Evolutionary conservation across 306 rosid genomes (phyloP), one percentile per base, ranked within the genome.

Genomic region (Biancaea sappan): DNA sequence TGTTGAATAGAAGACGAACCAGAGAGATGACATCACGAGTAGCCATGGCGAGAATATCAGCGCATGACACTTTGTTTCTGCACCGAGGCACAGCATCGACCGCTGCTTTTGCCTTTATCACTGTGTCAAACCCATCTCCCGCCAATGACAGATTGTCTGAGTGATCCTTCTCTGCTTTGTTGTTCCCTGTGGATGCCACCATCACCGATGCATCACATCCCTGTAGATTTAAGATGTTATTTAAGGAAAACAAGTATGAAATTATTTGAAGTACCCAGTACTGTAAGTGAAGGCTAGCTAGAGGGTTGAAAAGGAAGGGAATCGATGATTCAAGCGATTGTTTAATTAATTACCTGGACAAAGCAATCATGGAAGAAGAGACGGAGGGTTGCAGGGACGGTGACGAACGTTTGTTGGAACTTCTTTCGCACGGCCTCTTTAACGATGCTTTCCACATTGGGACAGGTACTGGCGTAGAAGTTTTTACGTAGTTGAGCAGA

Each of bases 321-420:
- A 50, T 8, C 19, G 34, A 0, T 9, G 37, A 25, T 56, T n/a
- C n/a, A n/a, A n/a, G n/a, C n/a, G n/a, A n/a, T n/a, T n/a, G n/a
- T n/a, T n/a, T 5, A 29, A 29, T 13, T 3, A 8, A 34, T 54
- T 84, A 91, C 99, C 83, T 83, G 85, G 22, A 94, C 97, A 29
- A 90, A 81, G 80, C 99, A 94, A 65, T 92, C 99, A 2, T 94
- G 99, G 86, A 94, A 94, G 79, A 90, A 90, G 84, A 94, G 97
- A 41, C 98, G 97, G 38, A 94, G 26, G 25, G 98, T 94, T 0
- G 89, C 94, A 0, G 96, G 99, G 50, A 92, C 87, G 0, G 99
- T 94, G 6, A 90, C 93, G 29, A 90, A 92, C 10, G 99, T 94
- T 52, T 92, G 92, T 3, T 79, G 79, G n/a, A 89, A 85, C 67